Evolutionary conservation across 2,329 filamentous ascomycete species (phyloP), one percentile per base, ranked within the genome.

Genomic region (Thielaviopsis populi): DNA sequence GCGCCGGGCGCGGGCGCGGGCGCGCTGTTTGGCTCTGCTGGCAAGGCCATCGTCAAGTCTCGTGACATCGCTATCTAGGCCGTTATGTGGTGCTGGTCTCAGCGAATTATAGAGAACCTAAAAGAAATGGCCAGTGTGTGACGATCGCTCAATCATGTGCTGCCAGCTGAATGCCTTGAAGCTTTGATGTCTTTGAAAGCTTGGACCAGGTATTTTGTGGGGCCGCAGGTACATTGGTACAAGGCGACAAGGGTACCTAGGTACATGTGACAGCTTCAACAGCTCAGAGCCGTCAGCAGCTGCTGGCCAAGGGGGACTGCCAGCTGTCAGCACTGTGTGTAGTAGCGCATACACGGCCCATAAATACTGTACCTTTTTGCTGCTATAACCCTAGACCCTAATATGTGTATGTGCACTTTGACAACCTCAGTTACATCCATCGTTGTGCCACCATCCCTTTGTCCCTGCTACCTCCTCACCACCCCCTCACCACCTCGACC

Each of bases 21-120:
- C n/a, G n/a, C n/a, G n/a, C n/a, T n/a, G n/a, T n/a, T n/a, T 37
- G 33, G 33, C 33, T 37, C 30, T 6, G 53, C 43, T 22, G 65
- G 65, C 27, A 63, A 40, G 22, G 65, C 62, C 62, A 64, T 65
- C 3, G 22, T 22, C 15, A 3, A 15, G 33, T 53, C 17, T 41
- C n/a, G n/a, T 56, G n/a, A 11, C 3, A 7, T 56, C 15, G 33
- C 7, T 37, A 10, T 37, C 33, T 7, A 10, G 3, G 33, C 33
- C 33, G 33, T 37, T 6, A 37, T 37, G 7, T 3, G 3, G 30
- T 33, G 3, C 33, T 37, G 10, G 1, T 37, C 10, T 37, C 33
- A 8, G 30, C 30, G 3, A 33, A 3, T 33, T 3, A 3, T 3
- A 3, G 7, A 7, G 10, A 37, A 8, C 33, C 33, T 8, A 37